Evolutionary conservation across 225 moss, liverwort and hornwort species (phyloP), one percentile per base, ranked within the genome.

Genomic region (Lunularia cruciata): DNA sequence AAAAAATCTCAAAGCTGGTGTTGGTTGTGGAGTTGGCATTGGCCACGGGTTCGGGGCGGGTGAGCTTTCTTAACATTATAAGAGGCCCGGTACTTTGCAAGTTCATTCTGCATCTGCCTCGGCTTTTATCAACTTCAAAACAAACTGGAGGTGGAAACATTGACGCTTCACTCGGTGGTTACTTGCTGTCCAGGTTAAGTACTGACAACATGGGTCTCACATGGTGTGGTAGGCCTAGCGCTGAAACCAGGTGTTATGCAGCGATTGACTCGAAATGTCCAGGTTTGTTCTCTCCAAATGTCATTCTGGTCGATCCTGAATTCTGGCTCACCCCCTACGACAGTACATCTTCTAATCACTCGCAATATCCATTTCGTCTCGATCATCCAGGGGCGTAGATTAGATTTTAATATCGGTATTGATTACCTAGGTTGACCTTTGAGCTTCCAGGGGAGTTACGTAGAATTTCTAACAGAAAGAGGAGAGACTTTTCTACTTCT

Each of bases 31-130:
- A 68, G 46, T 84, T 34, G 84, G 84, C 4, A 65, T 84, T 53
- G 84, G 84, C 38, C 77, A 80, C 62, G 84, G 84, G 4, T 84
- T 84, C 56, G 84, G 84, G 35, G 75, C 71, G 3, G 83, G 83
- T 83, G 60, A 77, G 79, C 31, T 38, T n/a, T 25, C 20, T 33
- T 49, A 4, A 6, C 18, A 23, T 18, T 6, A 31, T 6, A 6
- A 26, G 63, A 45, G 63, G n/a, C n/a, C n/a, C n/a, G n/a, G 15
- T 43, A 43, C 15, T 43, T 43, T 7, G 12, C 3, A 60, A 22
- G 37, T 60, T 4, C 6, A 37, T 51, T n/a, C 20, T 26, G 26
- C 54, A 20, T 10, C 54, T 54, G 8, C 52, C 3, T 52, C 25
- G 43, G 43, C 43, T 2, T 16, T 43, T 43, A 11, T 43, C 60